A percentile compares a stretch with the other conserved stretches of the same genome.
phyloP scores from a whole-genome alignment of 805 yeast species.

The Suhomyces sp. region DNA sequence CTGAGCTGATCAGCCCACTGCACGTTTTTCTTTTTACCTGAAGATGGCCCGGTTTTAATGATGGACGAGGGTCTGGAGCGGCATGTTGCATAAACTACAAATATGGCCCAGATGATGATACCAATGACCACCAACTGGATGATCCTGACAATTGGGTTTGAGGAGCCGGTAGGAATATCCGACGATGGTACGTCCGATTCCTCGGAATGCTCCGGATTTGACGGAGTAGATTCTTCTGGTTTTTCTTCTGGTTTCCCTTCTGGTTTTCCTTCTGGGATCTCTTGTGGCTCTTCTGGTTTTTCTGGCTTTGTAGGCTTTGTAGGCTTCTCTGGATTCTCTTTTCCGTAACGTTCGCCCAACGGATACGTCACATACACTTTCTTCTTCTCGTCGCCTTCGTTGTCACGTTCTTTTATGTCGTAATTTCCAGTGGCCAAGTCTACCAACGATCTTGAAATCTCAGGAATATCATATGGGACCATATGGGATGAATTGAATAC shows the following conservation, averaged over 20 bases:
- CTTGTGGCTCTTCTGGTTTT: neutral
- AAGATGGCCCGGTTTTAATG: conserved; percentile 32
- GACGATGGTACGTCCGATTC: neutral
- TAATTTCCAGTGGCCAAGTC: conserved; percentile 45
- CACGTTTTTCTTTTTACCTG: conserved; percentile 41
- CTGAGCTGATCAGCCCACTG: conserved; percentile 48
- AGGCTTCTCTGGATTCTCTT: neutral
- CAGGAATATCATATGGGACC: conserved; percentile 85
- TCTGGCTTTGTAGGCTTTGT: neutral
- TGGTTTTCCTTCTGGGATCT: neutral
- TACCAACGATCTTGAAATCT: conserved; percentile 64
- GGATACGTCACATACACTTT: conserved; percentile 29
- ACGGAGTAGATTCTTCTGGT: neutral
- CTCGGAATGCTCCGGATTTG: neutral
- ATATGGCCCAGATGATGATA: conserved; percentile 40
- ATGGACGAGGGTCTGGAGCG: conserved; percentile 40
- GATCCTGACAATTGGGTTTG: conserved; percentile 32
- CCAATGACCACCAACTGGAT: conserved; percentile 39
- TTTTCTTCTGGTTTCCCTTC: neutral
- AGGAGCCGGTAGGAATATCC: conserved; percentile 3
- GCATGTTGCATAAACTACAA: conserved; percentile 36
- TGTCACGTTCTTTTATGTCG: conserved; percentile 17
- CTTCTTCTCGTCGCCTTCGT: conserved; percentile 12
- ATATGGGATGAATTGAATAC: conserved; percentile 83
- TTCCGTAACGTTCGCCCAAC: conserved; percentile 20